A percentile compares a stretch with the other conserved stretches of the same genome.
Evolutionary conservation across 148 eudicot genomes (phyloP).

Genomic region (Rheum nobile): DNA sequence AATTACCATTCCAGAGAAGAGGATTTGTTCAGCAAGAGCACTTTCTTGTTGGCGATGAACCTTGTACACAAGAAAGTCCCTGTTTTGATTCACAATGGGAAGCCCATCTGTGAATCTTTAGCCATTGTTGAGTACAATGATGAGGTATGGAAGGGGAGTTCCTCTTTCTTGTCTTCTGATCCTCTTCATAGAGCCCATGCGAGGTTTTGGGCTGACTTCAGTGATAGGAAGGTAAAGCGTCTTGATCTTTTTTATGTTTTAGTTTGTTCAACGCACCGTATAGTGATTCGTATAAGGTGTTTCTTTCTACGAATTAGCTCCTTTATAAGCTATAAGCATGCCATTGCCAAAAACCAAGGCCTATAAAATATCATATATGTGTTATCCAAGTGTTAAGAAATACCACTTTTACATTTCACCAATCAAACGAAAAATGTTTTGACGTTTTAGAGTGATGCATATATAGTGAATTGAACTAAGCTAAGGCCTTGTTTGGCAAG

Average conservation of each 20-base stretch:
- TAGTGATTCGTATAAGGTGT: too few relatives aligned
- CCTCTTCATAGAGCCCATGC: constrained; percentile 12
- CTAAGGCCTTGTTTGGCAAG: too few relatives aligned
- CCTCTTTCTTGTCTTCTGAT: constrained; percentile 4
- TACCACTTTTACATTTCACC: too few relatives aligned
- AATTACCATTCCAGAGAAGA: constrained; percentile 12
- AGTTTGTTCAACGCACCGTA: neutral
- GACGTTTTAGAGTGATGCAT: too few relatives aligned
- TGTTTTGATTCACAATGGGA: constrained; percentile 9
- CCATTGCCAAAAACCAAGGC: too few relatives aligned
- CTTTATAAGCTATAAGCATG: too few relatives aligned
- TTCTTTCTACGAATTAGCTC: too few relatives aligned
- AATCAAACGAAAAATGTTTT: too few relatives aligned
- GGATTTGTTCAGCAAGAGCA: constrained; percentile 12
- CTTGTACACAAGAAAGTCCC: constrained; percentile 12
- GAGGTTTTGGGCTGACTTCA: constrained; percentile 15
- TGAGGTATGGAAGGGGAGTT: constrained; percentile 9
- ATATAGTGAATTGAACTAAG: too few relatives aligned
- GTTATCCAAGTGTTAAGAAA: too few relatives aligned
- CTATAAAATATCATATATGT: too few relatives aligned
- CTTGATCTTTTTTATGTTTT: neutral
- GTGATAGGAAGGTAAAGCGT: neutral
- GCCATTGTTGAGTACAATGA: constrained; percentile 11
- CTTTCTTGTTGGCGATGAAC: constrained; percentile 4
- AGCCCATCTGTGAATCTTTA: constrained; percentile 9